Evolutionary conservation across 1,284 basidiomycete genomes (phyloP).

Genomic region (Dichomitus squalens): DNA sequence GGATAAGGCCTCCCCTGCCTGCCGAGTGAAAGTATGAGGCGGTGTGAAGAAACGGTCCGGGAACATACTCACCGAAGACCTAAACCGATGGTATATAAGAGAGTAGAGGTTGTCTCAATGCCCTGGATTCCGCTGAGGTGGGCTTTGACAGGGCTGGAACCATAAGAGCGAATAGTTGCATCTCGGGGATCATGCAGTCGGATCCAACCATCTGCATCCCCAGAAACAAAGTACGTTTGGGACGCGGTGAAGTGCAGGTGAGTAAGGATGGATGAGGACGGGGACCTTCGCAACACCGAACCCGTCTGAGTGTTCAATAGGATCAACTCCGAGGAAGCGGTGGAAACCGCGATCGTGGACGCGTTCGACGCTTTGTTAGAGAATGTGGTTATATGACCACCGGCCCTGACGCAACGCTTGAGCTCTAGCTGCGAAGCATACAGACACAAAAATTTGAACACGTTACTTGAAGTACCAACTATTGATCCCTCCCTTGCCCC

Average conservation of each 20-base stretch:
- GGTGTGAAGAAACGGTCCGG: not conserved
- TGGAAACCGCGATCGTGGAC: conserved; percentile 64
- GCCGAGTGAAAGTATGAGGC: conserved; percentile 8
- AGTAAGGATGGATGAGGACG: conserved; percentile 58
- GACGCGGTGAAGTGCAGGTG: conserved; percentile 63
- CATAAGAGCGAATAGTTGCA: conserved; percentile 47
- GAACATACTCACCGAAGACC: conserved; percentile 66
- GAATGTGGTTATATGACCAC: conserved; percentile 54
- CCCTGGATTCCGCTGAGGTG: conserved; percentile 84
- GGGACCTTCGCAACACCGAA: conserved; percentile 59
- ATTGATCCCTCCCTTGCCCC: conserved; percentile 82
- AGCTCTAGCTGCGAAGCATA: not conserved
- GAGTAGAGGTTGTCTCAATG: conserved; percentile 78
- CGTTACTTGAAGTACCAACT: conserved; percentile 75
- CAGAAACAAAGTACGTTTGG: conserved; percentile 68
- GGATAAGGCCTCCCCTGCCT: conserved; percentile 89
- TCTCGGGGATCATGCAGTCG: conserved; percentile 85
- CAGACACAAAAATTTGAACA: not conserved
- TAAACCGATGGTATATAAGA: conserved; percentile 85
- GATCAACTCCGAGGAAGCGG: conserved; percentile 63
- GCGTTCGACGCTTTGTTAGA: conserved; percentile 55
- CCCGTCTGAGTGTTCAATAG: conserved; percentile 79
- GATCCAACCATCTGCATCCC: conserved; percentile 82
- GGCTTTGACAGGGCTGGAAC: conserved; percentile 61
- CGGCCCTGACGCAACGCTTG: conserved; percentile 13